Evolutionary conservation across 1,284 basidiomycete species (phyloP).

Genomic region (Leccinum solheimii): DNA sequence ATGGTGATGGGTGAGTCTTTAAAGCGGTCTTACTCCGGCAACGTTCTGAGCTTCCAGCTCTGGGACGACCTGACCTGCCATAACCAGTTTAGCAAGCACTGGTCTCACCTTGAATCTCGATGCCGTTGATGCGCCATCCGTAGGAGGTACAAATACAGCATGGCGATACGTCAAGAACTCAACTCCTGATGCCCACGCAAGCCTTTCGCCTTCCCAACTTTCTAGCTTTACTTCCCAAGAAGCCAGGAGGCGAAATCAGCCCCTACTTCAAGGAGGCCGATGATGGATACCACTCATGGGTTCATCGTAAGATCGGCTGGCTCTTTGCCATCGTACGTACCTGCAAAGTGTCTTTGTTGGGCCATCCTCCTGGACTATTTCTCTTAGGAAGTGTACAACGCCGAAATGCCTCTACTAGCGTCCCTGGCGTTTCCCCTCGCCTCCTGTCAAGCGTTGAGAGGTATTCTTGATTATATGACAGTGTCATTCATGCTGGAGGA

Average conservation of each 20-base stretch:
- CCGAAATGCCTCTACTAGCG: slow-evolving; percentile 33
- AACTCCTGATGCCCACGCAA: slow-evolving; percentile 19
- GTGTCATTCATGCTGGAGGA: slow-evolving; percentile 36
- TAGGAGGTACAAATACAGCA: slow-evolving; percentile 22
- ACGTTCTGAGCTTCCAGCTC: not conserved
- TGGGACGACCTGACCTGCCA: slow-evolving; percentile 6
- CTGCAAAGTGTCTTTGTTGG: not conserved
- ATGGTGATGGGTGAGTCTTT: not conserved
- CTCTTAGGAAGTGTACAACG: slow-evolving; percentile 30
- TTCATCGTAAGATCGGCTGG: slow-evolving; percentile 26
- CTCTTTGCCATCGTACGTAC: slow-evolving; percentile 26
- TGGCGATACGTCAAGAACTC: not conserved
- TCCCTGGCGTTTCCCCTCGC: slow-evolving; percentile 29
- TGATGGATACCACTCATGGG: slow-evolving; percentile 27
- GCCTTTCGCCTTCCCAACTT: slow-evolving; percentile 28
- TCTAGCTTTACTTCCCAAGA: slow-evolving; percentile 27
- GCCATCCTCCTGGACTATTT: not conserved
- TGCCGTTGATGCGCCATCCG: not conserved
- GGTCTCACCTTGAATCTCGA: slow-evolving; percentile 22
- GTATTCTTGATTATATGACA: slow-evolving; percentile 34
- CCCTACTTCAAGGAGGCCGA: slow-evolving; percentile 28
- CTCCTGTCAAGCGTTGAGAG: slow-evolving; percentile 24
- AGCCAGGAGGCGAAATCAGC: slow-evolving; percentile 32
- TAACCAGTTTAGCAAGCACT: not conserved
- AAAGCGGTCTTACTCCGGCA: not conserved